These are phyloP conservation scores for Setaria italica DNA, from an alignment of 202 grass and related monocot species.

Conservation along the genomic window DNA sequence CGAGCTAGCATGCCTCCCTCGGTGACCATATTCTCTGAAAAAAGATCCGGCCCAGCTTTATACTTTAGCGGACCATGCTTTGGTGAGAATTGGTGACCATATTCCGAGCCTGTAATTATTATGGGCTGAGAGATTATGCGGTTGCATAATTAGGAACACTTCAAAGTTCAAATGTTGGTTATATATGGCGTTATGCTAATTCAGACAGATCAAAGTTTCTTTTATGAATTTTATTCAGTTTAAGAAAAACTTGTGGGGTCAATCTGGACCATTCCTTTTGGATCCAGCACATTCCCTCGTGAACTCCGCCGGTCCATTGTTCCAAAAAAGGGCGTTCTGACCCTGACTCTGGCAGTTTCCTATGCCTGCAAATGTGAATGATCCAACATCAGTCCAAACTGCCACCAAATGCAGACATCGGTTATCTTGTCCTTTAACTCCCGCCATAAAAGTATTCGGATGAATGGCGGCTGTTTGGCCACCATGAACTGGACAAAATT, in stretches of 20 bases:
- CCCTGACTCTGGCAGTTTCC: slow-evolving; percentile 8
- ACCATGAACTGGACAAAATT: neutral
- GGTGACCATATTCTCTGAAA: no score
- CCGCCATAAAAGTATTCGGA: slow-evolving; percentile 6
- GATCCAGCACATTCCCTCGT: neutral
- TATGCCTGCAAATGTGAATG: neutral
- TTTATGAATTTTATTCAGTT: no score
- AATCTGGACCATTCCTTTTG: neutral
- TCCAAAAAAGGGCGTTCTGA: neutral
- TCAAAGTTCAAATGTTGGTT: no score
- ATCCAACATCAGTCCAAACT: slow-evolving; percentile 10
- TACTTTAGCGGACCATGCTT: no score
- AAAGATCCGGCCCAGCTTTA: no score
- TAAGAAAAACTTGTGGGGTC: neutral
- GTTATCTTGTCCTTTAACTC: neutral
- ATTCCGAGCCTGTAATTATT: no score
- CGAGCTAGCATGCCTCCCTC: no score
- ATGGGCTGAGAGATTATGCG: no score
- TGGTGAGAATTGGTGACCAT: no score
- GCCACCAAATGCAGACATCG: neutral
- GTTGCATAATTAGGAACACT: no score
- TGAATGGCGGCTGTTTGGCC: neutral
- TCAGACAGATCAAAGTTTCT: no score
- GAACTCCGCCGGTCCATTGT: slow-evolving; percentile 25
- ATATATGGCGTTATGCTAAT: no score